Evolutionary conservation across 768 basidiomycete species (phyloP), one percentile per base, ranked within the genome.

Genomic region (Termitomyces sp.): DNA sequence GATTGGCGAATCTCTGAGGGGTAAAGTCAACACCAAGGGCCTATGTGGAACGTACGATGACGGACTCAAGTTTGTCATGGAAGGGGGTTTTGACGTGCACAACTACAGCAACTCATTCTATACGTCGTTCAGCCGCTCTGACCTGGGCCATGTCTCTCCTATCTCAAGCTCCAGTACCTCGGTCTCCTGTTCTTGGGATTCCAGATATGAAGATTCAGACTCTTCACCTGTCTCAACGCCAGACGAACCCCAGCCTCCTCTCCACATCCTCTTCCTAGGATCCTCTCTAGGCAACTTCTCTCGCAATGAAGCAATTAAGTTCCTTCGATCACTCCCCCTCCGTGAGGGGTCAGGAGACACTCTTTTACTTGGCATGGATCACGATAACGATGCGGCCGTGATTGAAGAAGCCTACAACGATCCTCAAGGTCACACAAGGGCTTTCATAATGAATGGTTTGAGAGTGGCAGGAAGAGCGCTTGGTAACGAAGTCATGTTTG

Each of bases 321-420:
- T 99, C 70, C 80, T 99, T 48, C 76, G 77, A 7, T 83, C 84
- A 2, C 73, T 98, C 27, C 94, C 94, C 4, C 75, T 98, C 23
- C 83, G 88, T 13, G 73, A 89, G 10, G 81, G 85, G 6, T 76
- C 73, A 18, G 86, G 85, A 2, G 95, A 97, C 67, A 96, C 91
- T 0, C 76, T 98, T 7, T 73, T 98, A 2, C 77, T 99, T 10
- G 95, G 95, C n/a, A 72, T 98, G 41, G 96, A 98, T 68, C 91
- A 93, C 53, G 82, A 88, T 65, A 88, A 90, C 60, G 80, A 80
- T 35, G 77, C 78, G 52, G 66, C 71, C n/a, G 73, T 80, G 57
- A 88, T 98, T 52, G 91, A 95, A 66, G 67, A 74, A 18, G 95
- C 95, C 0, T 98, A 98, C 71, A 88, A 96, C 62, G 94, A 97